Evolutionary conservation across 306 rosid genomes (phyloP), one percentile per base, ranked within the genome.

Genomic region (Spatholobus suberectus): DNA sequence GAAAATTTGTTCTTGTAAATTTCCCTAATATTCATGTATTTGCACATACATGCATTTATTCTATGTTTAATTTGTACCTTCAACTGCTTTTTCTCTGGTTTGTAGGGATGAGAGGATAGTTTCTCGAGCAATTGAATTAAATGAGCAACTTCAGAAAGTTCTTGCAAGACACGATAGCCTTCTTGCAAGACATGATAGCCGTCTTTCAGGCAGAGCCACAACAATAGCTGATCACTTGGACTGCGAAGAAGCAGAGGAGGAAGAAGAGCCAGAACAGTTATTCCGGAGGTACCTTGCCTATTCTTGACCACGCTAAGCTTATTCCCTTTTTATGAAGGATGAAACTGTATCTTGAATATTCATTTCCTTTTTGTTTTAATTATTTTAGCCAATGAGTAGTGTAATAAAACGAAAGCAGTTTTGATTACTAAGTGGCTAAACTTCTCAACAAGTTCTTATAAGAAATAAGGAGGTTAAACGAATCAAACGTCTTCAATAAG

Each of bases 201-300:
- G 93, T 52, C 87, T 95, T 79, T 87, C 94, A 10, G 90, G 86
- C 59, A 88, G 83, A 79, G 81, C 90, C 83, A 76, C 84, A 59
- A 81, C 85, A 70, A 84, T 89, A 37, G 87, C 81, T 27, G 81
- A 86, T 81, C 83, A 81, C 59, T 77, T 85, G 40, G 68, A 80
- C 23, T 75, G 68, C 10, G 97, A 91, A 62, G 91, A 90, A 85
- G 83, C 79, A 2, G 98, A 91, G 78, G 97, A 90, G 58, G 97
- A 95, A 71, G 98, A 95, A 83, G 98, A 90, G 84, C 88, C 90
- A 1, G 98, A 95, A 76, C 98, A 95, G 82, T 91, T 92, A 77
- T 89, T 89, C 70, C 89, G 97, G 71, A 92, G 98, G 98, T 95
- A 70, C 37, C 54, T 54, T 41, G 35, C 49, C 6, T 66, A 37